phyloP scores from a whole-genome alignment of 2,329 filamentous ascomycete species.

The Acrocalymma vagum region DNA sequence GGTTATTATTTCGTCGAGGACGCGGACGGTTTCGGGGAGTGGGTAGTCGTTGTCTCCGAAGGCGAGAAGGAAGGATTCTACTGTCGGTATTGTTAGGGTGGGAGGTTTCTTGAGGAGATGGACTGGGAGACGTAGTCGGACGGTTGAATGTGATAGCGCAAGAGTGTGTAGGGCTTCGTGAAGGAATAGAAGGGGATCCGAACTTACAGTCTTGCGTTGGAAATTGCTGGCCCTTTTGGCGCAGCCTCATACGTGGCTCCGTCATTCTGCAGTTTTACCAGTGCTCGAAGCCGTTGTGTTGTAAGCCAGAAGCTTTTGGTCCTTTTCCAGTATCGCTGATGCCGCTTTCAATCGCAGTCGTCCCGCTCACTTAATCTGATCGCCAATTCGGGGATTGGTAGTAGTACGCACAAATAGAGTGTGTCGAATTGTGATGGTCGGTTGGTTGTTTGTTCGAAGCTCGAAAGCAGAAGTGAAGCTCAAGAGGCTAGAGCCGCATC shows the following conservation, averaged over 20 bases:
- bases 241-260: conserved; percentile 58
- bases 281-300: neutral
- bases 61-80: conserved; percentile 78
- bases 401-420: no score
- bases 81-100: conserved; percentile 52
- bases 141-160: conserved; percentile 1
- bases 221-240: conserved; percentile 58
- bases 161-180: neutral
- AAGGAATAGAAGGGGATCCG: conserved; percentile 3
- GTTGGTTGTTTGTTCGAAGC: no score
- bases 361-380: no score
- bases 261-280: conserved; percentile 47
- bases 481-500: neutral
- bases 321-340: no score
- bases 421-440: no score
- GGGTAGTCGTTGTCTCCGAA: conserved; percentile 82
- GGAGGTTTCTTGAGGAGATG: conserved; percentile 13
- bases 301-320: no score
- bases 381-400: no score
- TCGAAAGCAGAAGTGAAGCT: no score
- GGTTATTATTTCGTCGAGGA: conserved; percentile 94
- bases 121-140: conserved; percentile 14
- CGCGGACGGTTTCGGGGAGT: conserved; percentile 82
- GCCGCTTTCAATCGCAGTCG: no score
- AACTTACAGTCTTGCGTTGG: conserved; percentile 50